These are phyloP conservation scores for Populus hybrid DNA, from an alignment of 441 rosid species.

Conservation along the genomic window DNA sequence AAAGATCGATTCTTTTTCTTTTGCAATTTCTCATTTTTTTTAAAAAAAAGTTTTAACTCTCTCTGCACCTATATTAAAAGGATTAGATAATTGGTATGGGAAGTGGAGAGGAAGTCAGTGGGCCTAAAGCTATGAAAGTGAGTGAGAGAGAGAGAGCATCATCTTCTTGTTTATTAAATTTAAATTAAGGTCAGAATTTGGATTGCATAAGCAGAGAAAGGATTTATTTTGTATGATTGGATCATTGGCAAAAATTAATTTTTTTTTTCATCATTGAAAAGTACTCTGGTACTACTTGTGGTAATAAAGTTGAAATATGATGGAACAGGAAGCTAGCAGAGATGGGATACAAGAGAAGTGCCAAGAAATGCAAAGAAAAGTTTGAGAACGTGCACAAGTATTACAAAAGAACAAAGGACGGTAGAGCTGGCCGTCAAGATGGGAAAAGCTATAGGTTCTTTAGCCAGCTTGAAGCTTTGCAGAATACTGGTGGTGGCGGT, in stretches of 20 bases:
- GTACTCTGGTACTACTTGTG: background rate
- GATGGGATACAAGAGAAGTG: slow-evolving; percentile 56
- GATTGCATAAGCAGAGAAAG: background rate
- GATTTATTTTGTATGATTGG: background rate
- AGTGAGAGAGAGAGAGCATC: background rate
- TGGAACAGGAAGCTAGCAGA: slow-evolving; percentile 63
- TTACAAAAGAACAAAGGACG: slow-evolving; percentile 68
- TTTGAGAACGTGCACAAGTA: slow-evolving; percentile 80
- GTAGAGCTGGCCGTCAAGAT: slow-evolving; percentile 73
- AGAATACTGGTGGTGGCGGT: slow-evolving; percentile 11
- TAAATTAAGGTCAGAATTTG: background rate
- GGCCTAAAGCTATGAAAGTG: slow-evolving; percentile 8
- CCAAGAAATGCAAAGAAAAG: slow-evolving; percentile 73
- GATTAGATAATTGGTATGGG: background rate
- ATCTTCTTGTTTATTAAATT: slow-evolving; percentile 3
- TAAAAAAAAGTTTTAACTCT: background rate
- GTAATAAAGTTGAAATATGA: background rate
- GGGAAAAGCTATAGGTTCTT: slow-evolving; percentile 74
- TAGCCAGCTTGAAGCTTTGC: slow-evolving; percentile 62
- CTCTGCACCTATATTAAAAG: background rate
- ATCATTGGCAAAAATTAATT: background rate
- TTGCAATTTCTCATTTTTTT: background rate
- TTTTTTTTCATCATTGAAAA: background rate
- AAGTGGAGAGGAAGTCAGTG: slow-evolving; percentile 2
- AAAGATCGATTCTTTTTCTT: background rate